Evolutionary conservation across 2,329 filamentous ascomycete species (phyloP).

Genomic region (Hymenoscyphus infarciens): DNA sequence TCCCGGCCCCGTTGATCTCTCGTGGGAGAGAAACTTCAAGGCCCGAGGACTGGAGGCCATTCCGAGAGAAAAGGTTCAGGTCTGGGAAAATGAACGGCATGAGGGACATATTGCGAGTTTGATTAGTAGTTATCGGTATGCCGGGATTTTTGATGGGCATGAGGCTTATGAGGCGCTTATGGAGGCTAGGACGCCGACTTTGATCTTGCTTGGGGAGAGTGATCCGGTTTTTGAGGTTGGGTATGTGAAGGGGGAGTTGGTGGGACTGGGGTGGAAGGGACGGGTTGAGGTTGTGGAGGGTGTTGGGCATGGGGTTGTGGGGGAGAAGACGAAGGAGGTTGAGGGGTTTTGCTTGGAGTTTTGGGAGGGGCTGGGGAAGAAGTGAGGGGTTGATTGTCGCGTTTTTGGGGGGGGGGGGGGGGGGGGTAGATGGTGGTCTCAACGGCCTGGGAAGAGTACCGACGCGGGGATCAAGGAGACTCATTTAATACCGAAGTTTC

Average conservation of each 20-base stretch:
- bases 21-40: not conserved
- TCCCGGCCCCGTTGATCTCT: not conserved
- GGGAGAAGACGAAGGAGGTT: conserved; percentile 24
- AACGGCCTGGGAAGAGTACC: no score
- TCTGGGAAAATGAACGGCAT: conserved; percentile 37
- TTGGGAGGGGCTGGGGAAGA: conserved; percentile 27
- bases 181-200: conserved; percentile 15
- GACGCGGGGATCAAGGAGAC: no score
- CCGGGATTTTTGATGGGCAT: conserved; percentile 24
- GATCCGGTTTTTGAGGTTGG: not conserved
- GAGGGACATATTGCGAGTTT: conserved; percentile 44
- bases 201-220: not conserved
- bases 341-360: conserved; percentile 10
- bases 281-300: conserved; percentile 38
- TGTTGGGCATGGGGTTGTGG: conserved; percentile 41
- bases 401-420: no score
- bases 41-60: not conserved
- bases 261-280: conserved; percentile 33
- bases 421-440: no score
- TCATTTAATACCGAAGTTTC: no score
- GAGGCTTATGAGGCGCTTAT: conserved; percentile 11
- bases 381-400: not conserved
- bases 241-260: conserved; percentile 30
- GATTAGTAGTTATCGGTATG: conserved; percentile 45
- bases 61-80: not conserved